A percentile compares a stretch with the other conserved stretches of the same genome.
These are phyloP conservation scores for Rhodotorula diobovata DNA, from an alignment of 768 basidiomycete genomes.

Conservation along the genomic window DNA sequence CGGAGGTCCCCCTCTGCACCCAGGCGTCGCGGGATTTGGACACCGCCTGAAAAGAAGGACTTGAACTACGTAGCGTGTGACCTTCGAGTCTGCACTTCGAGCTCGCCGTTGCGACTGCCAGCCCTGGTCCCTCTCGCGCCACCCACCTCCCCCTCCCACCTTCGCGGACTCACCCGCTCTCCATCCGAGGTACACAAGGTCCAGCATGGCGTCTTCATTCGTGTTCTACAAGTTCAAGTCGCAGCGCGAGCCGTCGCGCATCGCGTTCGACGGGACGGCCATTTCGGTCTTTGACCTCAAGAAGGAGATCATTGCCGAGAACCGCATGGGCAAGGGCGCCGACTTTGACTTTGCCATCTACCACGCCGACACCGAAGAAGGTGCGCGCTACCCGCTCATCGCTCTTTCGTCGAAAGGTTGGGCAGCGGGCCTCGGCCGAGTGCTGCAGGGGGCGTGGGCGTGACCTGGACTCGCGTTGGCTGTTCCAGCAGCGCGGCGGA, in stretches of 20 bases:
- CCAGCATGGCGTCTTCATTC: slow-evolving; percentile 22
- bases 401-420: not conserved
- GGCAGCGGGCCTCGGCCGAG: not conserved
- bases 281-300: slow-evolving; percentile 99
- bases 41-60: not conserved
- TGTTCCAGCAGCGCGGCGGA: no score
- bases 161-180: no score
- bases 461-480: no score
- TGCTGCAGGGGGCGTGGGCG: no score
- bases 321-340: slow-evolving; percentile 83
- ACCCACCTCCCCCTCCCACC: not conserved
- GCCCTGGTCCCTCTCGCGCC: not conserved
- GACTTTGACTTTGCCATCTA: slow-evolving; percentile 91
- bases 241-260: slow-evolving; percentile 85
- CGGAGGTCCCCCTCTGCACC: no score
- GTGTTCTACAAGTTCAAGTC: slow-evolving; percentile 73
- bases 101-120: not conserved
- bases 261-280: slow-evolving; percentile 96
- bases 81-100: not conserved
- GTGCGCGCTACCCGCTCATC: slow-evolving; percentile 54
- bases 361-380: slow-evolving; percentile 82
- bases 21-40: no score
- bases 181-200: not conserved
- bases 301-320: slow-evolving; percentile 93
- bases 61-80: not conserved